Conservation (phyloP, 495 filamentous ascomycete genomes). For the Neurospora hispaniola region DNA sequence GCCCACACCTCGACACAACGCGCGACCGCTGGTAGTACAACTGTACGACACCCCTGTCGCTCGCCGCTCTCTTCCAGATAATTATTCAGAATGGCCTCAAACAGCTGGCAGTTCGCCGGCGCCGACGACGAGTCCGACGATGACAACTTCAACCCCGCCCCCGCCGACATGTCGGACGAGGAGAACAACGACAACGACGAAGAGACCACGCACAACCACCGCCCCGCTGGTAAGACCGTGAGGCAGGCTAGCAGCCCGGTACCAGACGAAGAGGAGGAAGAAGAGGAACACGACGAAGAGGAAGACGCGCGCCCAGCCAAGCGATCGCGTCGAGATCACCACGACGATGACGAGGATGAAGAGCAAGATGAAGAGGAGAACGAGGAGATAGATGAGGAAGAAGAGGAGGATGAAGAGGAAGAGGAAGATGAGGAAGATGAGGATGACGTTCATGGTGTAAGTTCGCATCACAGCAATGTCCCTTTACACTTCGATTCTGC, state of each 20-base stretch:
- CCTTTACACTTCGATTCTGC: not conserved
- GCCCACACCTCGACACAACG: not conserved
- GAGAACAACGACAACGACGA: slow-evolving; percentile 29
- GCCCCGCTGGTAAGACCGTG: not conserved
- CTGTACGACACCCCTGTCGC: not conserved
- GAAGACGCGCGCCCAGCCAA: slow-evolving; percentile 15
- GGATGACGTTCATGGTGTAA: slow-evolving; percentile 30
- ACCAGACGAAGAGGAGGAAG: slow-evolving; percentile 24
- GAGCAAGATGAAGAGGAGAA: slow-evolving; percentile 28
- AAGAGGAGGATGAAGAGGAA: slow-evolving; percentile 50
- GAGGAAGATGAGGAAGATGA: slow-evolving; percentile 30
- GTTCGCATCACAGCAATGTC: slow-evolving; percentile 2
- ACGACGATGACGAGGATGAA: slow-evolving; percentile 36
- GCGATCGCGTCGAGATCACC: slow-evolving; percentile 7
- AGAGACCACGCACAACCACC: not conserved
- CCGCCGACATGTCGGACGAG: slow-evolving; percentile 56
- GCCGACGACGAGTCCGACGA: slow-evolving; percentile 59
- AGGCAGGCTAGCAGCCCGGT: slow-evolving; percentile 16
- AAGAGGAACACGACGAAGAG: slow-evolving; percentile 29
- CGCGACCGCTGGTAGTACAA: not conserved
- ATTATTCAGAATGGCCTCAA: slow-evolving; percentile 17
- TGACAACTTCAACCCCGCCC: slow-evolving; percentile 70
- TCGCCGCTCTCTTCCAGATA: not conserved
- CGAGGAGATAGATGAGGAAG: slow-evolving; percentile 42
- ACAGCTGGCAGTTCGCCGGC: slow-evolving; percentile 16